These are phyloP conservation scores for Starmerella geochares DNA, from an alignment of 805 yeast genomes.

Conservation along the genomic window DNA sequence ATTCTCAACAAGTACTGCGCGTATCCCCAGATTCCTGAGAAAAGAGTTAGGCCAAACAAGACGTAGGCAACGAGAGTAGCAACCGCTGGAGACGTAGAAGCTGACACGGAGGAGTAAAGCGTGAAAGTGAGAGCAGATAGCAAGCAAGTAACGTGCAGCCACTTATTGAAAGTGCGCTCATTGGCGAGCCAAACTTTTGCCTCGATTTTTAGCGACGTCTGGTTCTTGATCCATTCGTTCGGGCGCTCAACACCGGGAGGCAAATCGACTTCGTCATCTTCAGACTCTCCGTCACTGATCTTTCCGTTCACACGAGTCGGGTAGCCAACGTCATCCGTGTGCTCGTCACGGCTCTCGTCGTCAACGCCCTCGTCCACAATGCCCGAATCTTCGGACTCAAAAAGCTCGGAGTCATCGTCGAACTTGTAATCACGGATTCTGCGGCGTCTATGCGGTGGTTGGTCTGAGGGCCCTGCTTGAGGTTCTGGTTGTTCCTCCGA, in stretches of 20 bases:
- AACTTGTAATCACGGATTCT: constrained; percentile 14
- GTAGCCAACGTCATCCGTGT: constrained; percentile 19
- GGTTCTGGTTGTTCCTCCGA: constrained; percentile 30
- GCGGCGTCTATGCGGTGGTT: background rate
- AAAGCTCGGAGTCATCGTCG: constrained; percentile 49
- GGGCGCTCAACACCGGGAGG: constrained; percentile 91
- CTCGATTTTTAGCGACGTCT: constrained; percentile 88
- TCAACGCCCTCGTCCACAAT: constrained; percentile 17
- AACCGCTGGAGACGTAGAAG: constrained; percentile 45
- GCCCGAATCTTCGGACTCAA: constrained; percentile 28
- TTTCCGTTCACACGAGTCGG: constrained; percentile 28
- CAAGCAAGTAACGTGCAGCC: constrained; percentile 83
- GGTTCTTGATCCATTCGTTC: constrained; percentile 62
- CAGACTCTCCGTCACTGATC: constrained; percentile 49
- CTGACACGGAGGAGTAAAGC: constrained; percentile 62
- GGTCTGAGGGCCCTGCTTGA: constrained; percentile 33
- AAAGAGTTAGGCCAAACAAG: constrained; percentile 71
- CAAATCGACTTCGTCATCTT: constrained; percentile 72
- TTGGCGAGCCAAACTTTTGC: constrained; percentile 98
- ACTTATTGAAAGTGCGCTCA: constrained; percentile 91
- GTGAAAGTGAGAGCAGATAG: constrained; percentile 78
- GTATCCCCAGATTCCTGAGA: constrained; percentile 86
- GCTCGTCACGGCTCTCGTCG: constrained; percentile 13
- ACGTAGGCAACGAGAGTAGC: constrained; percentile 66
- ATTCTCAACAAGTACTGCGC: constrained; percentile 61